Evolutionary conservation across 2,329 filamentous ascomycete species (phyloP).

Genomic region (Didymella sp.): DNA sequence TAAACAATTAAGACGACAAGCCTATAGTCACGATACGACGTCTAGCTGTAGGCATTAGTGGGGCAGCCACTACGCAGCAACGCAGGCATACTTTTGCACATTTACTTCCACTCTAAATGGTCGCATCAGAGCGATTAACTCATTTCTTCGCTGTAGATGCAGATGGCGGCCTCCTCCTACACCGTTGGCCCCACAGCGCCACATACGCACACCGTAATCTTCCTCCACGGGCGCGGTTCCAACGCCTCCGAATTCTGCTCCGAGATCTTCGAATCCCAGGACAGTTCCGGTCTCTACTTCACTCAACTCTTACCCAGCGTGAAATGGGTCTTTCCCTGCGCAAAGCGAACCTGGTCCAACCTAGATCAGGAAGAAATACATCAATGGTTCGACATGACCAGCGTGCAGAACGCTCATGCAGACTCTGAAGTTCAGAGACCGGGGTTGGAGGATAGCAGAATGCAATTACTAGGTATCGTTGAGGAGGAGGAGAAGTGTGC

Average conservation of each 20-base stretch:
- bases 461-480: conserved; percentile 34
- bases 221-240: conserved; percentile 57
- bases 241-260: conserved; percentile 46
- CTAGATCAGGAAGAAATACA: neutral
- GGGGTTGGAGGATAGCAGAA: conserved; percentile 53
- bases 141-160: neutral
- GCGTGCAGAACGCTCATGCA: conserved; percentile 50
- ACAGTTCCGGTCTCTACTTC: conserved; percentile 35
- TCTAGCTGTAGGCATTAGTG: neutral
- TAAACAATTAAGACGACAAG: neutral
- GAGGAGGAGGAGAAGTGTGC: conserved; percentile 21
- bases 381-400: conserved; percentile 61
- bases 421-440: conserved; percentile 53
- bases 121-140: too few species aligned
- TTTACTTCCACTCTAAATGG: neutral
- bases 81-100: neutral
- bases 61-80: neutral
- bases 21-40: neutral
- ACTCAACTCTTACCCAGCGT: conserved; percentile 48
- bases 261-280: conserved; percentile 50
- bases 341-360: conserved; percentile 22
- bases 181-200: neutral
- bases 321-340: conserved; percentile 59
- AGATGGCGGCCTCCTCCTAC: neutral
- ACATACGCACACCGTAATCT: conserved; percentile 58